Percentiles rank a stretch among this genome's conserved stretches.
Conservation (phyloP, 352 stramenopile species). For the Globisporangium iwayamae region DNA sequence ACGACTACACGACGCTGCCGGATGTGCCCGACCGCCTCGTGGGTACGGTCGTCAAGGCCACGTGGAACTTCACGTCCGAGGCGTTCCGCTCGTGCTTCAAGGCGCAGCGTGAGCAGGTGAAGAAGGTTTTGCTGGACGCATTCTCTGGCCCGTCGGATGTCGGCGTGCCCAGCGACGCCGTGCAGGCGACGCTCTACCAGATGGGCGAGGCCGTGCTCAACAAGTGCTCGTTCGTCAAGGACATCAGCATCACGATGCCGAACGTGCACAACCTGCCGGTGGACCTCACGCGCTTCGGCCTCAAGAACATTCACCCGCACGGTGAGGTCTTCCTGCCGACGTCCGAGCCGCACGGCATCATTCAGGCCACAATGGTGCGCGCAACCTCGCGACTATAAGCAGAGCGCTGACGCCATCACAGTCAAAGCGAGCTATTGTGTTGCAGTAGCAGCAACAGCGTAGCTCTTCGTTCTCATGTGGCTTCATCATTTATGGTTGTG, state of each 20-base stretch:
- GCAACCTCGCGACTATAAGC: conserved; percentile 48
- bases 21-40: conserved; percentile 78
- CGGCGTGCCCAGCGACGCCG: conserved; percentile 67
- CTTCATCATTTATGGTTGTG: conserved; percentile 4
- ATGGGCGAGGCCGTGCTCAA: conserved; percentile 83
- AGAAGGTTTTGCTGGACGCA: conserved; percentile 66
- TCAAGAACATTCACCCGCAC: conserved; percentile 86
- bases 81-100: conserved; percentile 35
- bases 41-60: conserved; percentile 65
- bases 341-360: conserved; percentile 86
- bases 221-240: conserved; percentile 55
- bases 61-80: conserved; percentile 67
- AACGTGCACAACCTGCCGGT: conserved; percentile 90
- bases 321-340: conserved; percentile 87
- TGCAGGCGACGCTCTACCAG: conserved; percentile 84
- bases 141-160: conserved; percentile 79
- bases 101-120: conserved; percentile 45
- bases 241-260: conserved; percentile 78
- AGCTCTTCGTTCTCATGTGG: conserved; percentile 4
- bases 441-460: neutral
- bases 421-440: neutral
- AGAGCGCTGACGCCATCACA: neutral
- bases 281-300: conserved; percentile 75
- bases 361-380: conserved; percentile 76
- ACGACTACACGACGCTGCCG: conserved; percentile 74